Evolutionary conservation across 1,284 basidiomycete genomes (phyloP).

Genomic region (Tilletia indica): DNA sequence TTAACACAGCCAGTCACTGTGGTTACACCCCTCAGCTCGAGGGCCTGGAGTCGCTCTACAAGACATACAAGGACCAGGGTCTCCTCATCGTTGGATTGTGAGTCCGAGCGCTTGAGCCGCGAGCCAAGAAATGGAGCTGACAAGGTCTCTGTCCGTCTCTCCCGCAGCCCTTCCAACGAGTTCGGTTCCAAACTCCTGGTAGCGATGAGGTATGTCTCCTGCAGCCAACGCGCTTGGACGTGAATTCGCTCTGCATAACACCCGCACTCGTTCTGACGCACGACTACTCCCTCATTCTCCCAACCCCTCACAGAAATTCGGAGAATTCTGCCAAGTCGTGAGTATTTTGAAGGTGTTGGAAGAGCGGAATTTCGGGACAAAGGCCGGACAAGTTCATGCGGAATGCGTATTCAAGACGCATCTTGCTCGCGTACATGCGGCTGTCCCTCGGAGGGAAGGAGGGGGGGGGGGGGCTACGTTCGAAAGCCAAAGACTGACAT

Average conservation of each 20-base stretch:
- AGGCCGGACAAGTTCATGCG: no score
- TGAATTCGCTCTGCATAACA: not conserved
- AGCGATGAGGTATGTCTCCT: constrained; percentile 38
- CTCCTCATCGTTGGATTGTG: constrained; percentile 73
- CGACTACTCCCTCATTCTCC: not conserved
- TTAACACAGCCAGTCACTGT: constrained; percentile 63
- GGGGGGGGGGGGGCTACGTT: no score
- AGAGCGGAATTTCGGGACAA: no score
- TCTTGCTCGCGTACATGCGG: no score
- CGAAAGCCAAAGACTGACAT: not conserved
- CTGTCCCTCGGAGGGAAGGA: no score
- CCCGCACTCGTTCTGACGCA: not conserved
- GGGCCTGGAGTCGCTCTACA: constrained; percentile 77
- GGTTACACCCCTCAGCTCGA: constrained; percentile 77
- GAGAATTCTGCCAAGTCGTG: constrained; percentile 48
- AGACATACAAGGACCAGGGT: constrained; percentile 75
- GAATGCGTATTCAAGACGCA: no score
- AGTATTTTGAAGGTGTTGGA: constrained; percentile 17
- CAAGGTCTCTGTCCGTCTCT: constrained; percentile 47
- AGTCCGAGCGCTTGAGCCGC: not conserved
- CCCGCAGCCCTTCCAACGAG: constrained; percentile 74
- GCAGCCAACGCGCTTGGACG: not conserved
- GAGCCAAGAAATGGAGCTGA: not conserved
- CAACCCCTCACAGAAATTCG: constrained; percentile 21
- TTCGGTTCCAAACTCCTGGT: constrained; percentile 60